Base-by-base conservation (phyloP, 306 rosid species). In the Pueraria montana region DNA sequence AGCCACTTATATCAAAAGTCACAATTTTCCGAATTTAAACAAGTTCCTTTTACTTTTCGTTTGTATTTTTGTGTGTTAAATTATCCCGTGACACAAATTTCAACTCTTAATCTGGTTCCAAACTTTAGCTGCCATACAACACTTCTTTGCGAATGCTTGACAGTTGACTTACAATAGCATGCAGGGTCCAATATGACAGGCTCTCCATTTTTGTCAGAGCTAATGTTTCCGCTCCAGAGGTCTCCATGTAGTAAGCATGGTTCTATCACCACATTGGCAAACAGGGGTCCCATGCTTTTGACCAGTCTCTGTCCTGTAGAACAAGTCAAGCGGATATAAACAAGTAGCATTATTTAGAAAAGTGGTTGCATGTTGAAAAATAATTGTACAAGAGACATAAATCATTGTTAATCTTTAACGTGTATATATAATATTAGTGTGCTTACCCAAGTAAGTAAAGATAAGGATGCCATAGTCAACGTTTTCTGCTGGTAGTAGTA, bases 231-330 rank as follows among this genome's bases (percentile, higher is more conserved):
- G 55, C 99, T 92, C 99, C 99, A 93, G 10, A 95, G 89, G 81
- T 93, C 99, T 84, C 99, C 98, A 69, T 95, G 99, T 79, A 95
- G 85, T 87, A 95, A 88, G 90, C 98, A 93, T 46, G 99, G 98
- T 77, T 95, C 94, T 69, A 93, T 87, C 30, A 13, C 90, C 81
- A 87, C 77, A 76, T 85, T 84, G 30, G 91, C 91, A 77, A 95
- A 95, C 12, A 95, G 88, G 13, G 88, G 84, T 80, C 88, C 88
- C 83, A 95, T 91, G 86, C 84, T 88, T 73, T 92, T 91, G 77
- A 90, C 91, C 73, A 95, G 83, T 85, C 97, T 92, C 75, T 92
- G 90, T 73, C 98, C 99, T 95, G 86, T 80, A 59, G 67, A 80
- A 69, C 40, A 71, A 52, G 74, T 42, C 53, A 63, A 69, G 56